Base-by-base conservation (phyloP, 352 stramenopile species). In the Pilasporangium apinafurcum region DNA sequence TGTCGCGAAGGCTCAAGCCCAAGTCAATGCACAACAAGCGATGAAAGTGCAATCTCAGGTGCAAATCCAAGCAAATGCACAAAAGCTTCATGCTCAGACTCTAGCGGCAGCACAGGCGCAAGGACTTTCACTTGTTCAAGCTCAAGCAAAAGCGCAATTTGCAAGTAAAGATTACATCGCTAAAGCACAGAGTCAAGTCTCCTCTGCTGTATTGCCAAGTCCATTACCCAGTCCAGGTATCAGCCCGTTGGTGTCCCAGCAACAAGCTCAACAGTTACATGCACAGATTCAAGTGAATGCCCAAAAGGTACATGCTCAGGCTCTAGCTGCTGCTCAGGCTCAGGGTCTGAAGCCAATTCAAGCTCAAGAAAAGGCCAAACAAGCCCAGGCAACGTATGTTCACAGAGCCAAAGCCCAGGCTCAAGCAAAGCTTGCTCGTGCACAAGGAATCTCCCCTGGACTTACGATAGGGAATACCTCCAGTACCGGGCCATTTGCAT, bases 121-220 rank as follows among this genome's bases (percentile, higher is more conserved):
- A 59, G 83, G 83, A 1, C 50, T 95, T 2, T 92, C 83, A 24
- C 60, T 92, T 16, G 77, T 90, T 13, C 82, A 94, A 56, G 83
- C 83, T 8, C 83, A 95, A 30, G 79, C 80, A 2, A 92, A 92
- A 35, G 83, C 82, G 8, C 81, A 94, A 39, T 84, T 87, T 37
- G 82, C 79, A 20, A 93, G 82, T 53, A 93, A 94, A 42, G 82
- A 95, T 31, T 95, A 95, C 50, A 92, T 95, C 12, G 75, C 82
- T 1, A 95, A 95, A 56, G 81, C 81, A 1, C 77, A 93, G 39
- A 90, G 73, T 38, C 78, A 92, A 14, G 70, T 89, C 10, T 83
- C 77, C n/a, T 79, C 78, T 18, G 60, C 73, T 28, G 51, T 66
- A 18, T 38, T 89, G 37, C 74, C 77, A 41, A 74, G 55, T 20